A percentile compares a stretch with the other conserved stretches of the same genome.
These are phyloP conservation scores for Adansonia rubrostipa DNA, from an alignment of 441 rosid genomes.

Conservation along the genomic window DNA sequence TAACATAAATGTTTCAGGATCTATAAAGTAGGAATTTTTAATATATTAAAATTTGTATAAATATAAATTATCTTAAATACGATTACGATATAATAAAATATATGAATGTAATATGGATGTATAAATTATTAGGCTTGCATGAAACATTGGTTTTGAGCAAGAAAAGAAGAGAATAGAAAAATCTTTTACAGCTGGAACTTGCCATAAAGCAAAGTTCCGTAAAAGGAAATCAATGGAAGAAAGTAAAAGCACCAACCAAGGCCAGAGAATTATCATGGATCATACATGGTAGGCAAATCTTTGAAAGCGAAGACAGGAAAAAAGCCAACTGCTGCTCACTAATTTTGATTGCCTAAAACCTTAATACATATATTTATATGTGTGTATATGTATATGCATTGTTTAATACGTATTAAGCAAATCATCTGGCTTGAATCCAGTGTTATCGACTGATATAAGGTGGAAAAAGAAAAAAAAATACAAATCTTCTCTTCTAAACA, in stretches of 20 bases:
- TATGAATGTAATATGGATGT: no score
- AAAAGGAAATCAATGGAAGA: background rate
- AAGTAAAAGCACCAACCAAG: conserved; percentile 15
- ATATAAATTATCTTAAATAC: no score
- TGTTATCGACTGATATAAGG: conserved; percentile 20
- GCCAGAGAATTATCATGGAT: conserved; percentile 1
- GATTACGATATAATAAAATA: no score
- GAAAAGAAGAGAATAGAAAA: conserved; percentile 6
- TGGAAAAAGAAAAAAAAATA: conserved; percentile 11
- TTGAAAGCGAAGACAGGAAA: conserved; percentile 14
- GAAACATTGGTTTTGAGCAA: background rate
- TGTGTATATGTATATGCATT: background rate
- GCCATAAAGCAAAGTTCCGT: background rate
- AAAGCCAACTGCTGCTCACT: conserved; percentile 13
- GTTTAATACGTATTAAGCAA: conserved; percentile 14
- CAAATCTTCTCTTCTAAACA: conserved; percentile 12
- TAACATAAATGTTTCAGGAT: no score
- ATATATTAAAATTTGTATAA: no score
- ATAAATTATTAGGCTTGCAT: no score
- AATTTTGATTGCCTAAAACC: conserved; percentile 9
- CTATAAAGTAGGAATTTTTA: no score
- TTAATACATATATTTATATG: background rate
- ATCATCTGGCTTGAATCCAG: conserved; percentile 23
- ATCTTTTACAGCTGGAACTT: conserved; percentile 23
- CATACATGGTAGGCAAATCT: conserved; percentile 14